Evolutionary conservation across 163 green algal species (phyloP).

Genomic region (Scenedesmus sp.): DNA sequence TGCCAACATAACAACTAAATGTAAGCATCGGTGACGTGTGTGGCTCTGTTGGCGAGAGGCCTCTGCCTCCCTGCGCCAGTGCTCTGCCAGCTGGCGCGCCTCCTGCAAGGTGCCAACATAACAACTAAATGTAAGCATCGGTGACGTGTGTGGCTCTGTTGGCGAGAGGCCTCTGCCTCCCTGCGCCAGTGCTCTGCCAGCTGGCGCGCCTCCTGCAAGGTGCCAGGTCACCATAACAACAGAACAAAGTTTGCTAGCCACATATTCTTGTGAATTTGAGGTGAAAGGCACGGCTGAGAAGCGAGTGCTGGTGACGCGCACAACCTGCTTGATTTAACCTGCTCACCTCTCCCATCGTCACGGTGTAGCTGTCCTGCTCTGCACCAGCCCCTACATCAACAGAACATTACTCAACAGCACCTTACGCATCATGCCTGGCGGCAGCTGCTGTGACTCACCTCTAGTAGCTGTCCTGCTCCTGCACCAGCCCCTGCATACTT

Average conservation of each 20-base stretch:
- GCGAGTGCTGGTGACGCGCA: no score
- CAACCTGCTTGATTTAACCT: background rate
- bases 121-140: no score
- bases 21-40: background rate
- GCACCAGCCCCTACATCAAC: conserved; percentile 44
- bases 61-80: conserved; percentile 4
- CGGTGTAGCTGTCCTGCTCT: conserved; percentile 39
- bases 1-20: background rate
- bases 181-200: conserved; percentile 27
- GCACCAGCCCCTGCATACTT: conserved; percentile 55
- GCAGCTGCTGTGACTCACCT: background rate
- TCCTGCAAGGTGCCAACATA: background rate
- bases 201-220: background rate
- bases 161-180: background rate
- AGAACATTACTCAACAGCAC: background rate
- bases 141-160: background rate
- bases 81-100: conserved; percentile 28
- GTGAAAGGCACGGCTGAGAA: no score
- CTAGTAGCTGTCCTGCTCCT: conserved; percentile 57
- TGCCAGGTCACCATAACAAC: background rate
- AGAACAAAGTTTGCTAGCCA: no score
- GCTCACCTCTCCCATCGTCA: background rate
- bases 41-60: background rate
- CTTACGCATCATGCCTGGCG: background rate
- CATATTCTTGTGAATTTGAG: no score